Evolutionary conservation across 1,139 yeast species (phyloP), one percentile per base, ranked within the genome.

Genomic region (Tardiomyces depauwii): DNA sequence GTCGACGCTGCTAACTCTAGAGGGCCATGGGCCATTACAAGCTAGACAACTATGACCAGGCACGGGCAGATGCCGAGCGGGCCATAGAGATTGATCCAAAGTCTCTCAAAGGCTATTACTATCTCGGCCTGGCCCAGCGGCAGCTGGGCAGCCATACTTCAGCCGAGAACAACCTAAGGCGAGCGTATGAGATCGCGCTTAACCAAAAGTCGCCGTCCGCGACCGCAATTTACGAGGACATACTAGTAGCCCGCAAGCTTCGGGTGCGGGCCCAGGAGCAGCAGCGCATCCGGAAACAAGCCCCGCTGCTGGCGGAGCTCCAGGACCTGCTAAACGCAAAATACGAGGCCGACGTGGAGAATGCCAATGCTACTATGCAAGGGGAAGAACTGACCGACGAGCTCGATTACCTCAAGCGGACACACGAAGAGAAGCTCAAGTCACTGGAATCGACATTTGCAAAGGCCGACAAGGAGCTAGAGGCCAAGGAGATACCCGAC

Each of bases 31-130:
- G 42, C 42, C 27, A 40, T 14, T 21, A 25, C 33, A 40, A 40
- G 21, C 42, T 40, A 13, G 73, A 72, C 25, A 83, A 82, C 52
- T 77, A 78, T 9, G 54, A 50, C 30, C 51, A 48, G 9, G 60
- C 62, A 2, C 41, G 49, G 28, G 59, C 56, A 30, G 53, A 53
- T 40, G 46, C 60, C 23, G 51, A 52, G 38, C 53, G 52, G 16
- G 60, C 54, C 12, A 47, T 60, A 13, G 57, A 55, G 16, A 49
- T 51, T 28, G 42, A 40, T 11, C 33, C 42, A 2, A 25, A 40
- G 19, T 21, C 25, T 27, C 16, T 60, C 56, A 63, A 57, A 52
- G 64, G 55, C 44, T 54, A 52, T 53, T 64, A 49, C 53, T 67
- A 49, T 47, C 56, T 53, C 44, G 65, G 56, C 39, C 60, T 53